Evolutionary conservation across 805 yeast species (phyloP).

Genomic region (Pichia ethanolica): DNA sequence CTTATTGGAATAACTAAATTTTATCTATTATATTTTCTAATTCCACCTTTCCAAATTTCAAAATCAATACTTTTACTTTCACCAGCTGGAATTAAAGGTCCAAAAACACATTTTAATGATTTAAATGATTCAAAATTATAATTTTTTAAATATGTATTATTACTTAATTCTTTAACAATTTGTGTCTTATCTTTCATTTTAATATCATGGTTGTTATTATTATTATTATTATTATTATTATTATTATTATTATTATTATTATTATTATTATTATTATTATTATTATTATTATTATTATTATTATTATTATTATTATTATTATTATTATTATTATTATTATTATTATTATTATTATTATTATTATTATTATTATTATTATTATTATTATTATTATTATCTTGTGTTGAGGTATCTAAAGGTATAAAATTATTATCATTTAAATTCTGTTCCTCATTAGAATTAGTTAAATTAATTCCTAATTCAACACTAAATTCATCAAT

Average conservation of each 20-base stretch:
- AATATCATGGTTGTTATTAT: background rate
- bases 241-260: background rate
- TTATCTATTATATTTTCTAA: constrained; percentile 14
- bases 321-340: too few species aligned
- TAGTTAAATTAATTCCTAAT: constrained; percentile 24
- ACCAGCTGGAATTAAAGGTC: constrained; percentile 20
- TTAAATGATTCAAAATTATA: constrained; percentile 28
- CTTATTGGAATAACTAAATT: background rate
- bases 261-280: background rate
- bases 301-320: too few species aligned
- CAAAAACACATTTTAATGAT: constrained; percentile 23
- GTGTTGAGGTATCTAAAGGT: constrained; percentile 7
- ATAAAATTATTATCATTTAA: background rate
- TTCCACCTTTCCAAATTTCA: constrained; percentile 34
- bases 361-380: background rate
- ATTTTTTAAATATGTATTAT: constrained; percentile 26
- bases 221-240: background rate
- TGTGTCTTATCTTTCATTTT: constrained; percentile 9
- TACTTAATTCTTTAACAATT: constrained; percentile 18
- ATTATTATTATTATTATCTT: background rate
- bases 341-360: too few species aligned
- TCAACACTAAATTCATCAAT: constrained; percentile 30
- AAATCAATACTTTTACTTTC: constrained; percentile 17
- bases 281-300: background rate
- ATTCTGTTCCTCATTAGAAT: background rate